A percentile compares a stretch with the other conserved stretches of the same genome.
These are phyloP conservation scores for Trypanosomatidae sp. DNA, from an alignment of 208 protist genomes.

Conservation along the genomic window DNA sequence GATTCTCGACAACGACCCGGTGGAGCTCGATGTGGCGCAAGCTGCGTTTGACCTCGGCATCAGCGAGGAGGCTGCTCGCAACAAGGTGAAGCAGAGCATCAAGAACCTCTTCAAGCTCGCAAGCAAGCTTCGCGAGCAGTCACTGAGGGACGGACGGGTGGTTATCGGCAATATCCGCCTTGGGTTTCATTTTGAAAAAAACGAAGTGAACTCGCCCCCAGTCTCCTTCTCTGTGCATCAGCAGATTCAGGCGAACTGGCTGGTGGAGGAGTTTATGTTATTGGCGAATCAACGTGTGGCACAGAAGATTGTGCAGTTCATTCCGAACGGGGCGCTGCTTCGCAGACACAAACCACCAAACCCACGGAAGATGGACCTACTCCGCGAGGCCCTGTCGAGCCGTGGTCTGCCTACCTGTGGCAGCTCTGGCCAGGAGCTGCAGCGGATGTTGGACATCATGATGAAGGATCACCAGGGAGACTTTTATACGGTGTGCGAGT, in stretches of 20 bases:
- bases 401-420: slow-evolving; percentile 40
- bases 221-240: slow-evolving; percentile 46
- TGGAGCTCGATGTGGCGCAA: slow-evolving; percentile 32
- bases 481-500: slow-evolving; percentile 52
- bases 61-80: slow-evolving; percentile 8
- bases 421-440: slow-evolving; percentile 45
- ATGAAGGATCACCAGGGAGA: slow-evolving; percentile 16
- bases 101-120: slow-evolving; percentile 62
- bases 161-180: slow-evolving; percentile 55
- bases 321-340: slow-evolving; percentile 79
- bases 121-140: slow-evolving; percentile 44
- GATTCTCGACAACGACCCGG: slow-evolving; percentile 60
- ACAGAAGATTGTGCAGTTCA: slow-evolving; percentile 82
- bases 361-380: slow-evolving; percentile 29
- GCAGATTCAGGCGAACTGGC: slow-evolving; percentile 82
- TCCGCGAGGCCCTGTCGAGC: slow-evolving; percentile 29
- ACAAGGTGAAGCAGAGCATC: slow-evolving; percentile 51
- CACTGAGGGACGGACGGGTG: slow-evolving; percentile 56
- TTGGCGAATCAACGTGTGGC: slow-evolving; percentile 88
- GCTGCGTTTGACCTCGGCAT: slow-evolving; percentile 23
- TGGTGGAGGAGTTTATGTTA: slow-evolving; percentile 95
- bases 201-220: slow-evolving; percentile 31
- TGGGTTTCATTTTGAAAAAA: slow-evolving; percentile 61
- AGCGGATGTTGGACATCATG: slow-evolving; percentile 41
- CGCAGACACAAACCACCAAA: slow-evolving; percentile 78